Percentiles rank a stretch among this genome's conserved stretches.
Evolutionary conservation across 2,329 filamentous ascomycete genomes (phyloP).

Genomic region (Macrophomina tecta): DNA sequence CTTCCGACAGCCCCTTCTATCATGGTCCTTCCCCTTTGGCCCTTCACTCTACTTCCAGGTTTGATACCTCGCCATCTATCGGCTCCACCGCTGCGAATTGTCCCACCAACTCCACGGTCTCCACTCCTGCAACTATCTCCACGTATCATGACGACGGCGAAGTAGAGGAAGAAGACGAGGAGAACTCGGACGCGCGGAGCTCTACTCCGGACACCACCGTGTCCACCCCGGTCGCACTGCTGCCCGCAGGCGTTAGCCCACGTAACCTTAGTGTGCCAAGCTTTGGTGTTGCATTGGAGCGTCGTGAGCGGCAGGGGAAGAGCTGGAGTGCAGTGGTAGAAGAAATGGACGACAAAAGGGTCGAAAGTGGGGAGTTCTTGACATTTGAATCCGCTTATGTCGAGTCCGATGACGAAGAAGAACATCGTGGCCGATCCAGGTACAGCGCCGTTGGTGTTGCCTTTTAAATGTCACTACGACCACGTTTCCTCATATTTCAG

Average conservation of each 20-base stretch:
- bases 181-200: slow-evolving; percentile 11
- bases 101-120: slow-evolving; percentile 13
- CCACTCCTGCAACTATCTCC: slow-evolving; percentile 8
- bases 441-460: slow-evolving; percentile 10
- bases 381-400: neutral
- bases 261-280: slow-evolving; percentile 6
- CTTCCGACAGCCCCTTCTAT: neutral
- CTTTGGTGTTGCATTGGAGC: slow-evolving; percentile 8
- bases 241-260: neutral
- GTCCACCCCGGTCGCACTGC: neutral
- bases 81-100: slow-evolving; percentile 7
- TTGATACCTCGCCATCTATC: neutral
- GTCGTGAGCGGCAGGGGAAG: slow-evolving; percentile 15
- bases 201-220: slow-evolving; percentile 6
- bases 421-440: neutral
- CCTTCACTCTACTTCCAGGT: neutral
- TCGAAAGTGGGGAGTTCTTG: neutral
- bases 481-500: neutral
- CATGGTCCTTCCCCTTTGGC: neutral
- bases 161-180: neutral
- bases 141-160: neutral
- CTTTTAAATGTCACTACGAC: neutral
- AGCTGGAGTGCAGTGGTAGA: slow-evolving; percentile 15
- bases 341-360: slow-evolving; percentile 4
- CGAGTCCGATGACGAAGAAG: neutral